Conservation (phyloP, 441 rosid species). For the Gossypium lobatum region DNA sequence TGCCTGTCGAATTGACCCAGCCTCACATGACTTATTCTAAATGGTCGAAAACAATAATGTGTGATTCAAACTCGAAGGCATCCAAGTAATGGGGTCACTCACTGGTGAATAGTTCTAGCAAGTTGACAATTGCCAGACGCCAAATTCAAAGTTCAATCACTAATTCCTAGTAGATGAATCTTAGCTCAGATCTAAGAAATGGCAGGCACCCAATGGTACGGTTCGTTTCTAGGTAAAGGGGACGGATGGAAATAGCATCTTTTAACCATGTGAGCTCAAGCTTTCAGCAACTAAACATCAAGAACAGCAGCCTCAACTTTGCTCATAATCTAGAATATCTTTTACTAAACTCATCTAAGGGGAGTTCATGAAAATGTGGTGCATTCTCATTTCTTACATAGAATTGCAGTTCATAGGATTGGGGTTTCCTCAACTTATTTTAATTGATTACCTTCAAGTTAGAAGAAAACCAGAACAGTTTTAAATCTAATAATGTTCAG, state of each 20-base stretch:
- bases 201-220: neutral
- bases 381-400: too few species aligned
- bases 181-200: neutral
- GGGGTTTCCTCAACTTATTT: too few species aligned
- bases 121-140: neutral
- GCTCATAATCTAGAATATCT: neutral
- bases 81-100: neutral
- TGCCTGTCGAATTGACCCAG: neutral
- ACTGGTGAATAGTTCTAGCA: neutral
- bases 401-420: too few species aligned
- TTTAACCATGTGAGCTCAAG: neutral
- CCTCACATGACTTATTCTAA: neutral
- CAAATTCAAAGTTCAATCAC: neutral
- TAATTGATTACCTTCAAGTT: too few species aligned
- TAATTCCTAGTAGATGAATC: neutral
- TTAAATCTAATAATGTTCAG: too few species aligned
- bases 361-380: too few species aligned
- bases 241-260: too few species aligned
- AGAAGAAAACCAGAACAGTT: too few species aligned
- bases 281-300: neutral
- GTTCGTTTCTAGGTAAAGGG: neutral
- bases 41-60: neutral
- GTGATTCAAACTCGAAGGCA: neutral
- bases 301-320: neutral
- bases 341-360: neutral